Base-by-base conservation (phyloP, 2,329 filamentous ascomycete species). In the Pseudogymnoascus sp. region DNA sequence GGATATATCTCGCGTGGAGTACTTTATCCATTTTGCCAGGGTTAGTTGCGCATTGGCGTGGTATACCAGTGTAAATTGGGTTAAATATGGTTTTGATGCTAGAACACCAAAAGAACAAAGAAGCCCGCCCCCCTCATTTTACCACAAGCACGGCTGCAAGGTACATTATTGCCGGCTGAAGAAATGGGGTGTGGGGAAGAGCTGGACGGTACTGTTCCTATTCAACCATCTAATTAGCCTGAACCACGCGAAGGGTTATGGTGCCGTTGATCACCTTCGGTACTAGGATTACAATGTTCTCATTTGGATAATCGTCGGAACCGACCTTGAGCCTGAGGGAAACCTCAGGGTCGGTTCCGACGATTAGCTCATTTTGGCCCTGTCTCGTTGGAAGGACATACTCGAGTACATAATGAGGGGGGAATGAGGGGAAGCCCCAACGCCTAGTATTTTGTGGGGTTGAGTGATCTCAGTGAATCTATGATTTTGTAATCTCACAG, bases 11-110 rank as follows among this genome's bases (percentile, higher is more conserved):
- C 28, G n/a, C 49, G 16, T 55, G 49, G 45, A 14, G 11, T 12
- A 55, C 25, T 55, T 55, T 55, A 55, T 55, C 49, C 49, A 33
- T 55, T 55, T 55, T 55, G 49, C 49, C 49, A 33, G n/a, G 8
- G 49, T 7, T 55, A 55, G 49, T 12, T 55, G 28, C 49, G 49
- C 49, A 19, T 55, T 55, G 49, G 49, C 49, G 49, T 55, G n/a
- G 28, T 33, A 55, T 33, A 4, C 25, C 49, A 55, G 25, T 19
- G 28, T 55, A 55, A 33, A 55, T 55, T 55, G 9, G 49, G 49
- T 49, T 16, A 52, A 55, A 55, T 55, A 55, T 33, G 5, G 25
- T 33, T 55, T 55, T 33, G 49, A 55, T 55, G 49, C 49, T 55
- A 55, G 49, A 55, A 55, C 49, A 55, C 9, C 7, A 5, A 55